These are phyloP conservation scores for Fragaria ananassa DNA, from an alignment of 306 rosid genomes.

Conservation along the genomic window DNA sequence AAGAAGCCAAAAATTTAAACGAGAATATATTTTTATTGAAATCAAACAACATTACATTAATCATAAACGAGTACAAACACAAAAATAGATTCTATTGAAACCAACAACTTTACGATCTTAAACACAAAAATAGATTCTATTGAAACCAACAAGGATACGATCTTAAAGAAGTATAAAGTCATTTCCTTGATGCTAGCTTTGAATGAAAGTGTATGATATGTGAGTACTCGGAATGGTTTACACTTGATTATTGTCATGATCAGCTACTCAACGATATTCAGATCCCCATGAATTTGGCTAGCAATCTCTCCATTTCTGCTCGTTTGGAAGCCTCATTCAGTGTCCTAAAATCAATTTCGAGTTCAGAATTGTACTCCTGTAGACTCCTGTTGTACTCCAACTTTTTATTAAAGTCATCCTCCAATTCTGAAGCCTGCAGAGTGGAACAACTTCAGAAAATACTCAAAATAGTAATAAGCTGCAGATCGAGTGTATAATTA, in stretches of 20 bases:
- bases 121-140: too few relatives aligned
- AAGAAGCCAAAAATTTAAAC: too few relatives aligned
- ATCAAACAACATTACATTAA: too few relatives aligned
- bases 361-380: conserved; percentile 66
- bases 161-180: neutral
- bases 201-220: neutral
- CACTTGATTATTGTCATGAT: neutral
- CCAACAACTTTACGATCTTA: too few relatives aligned
- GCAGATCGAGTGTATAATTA: too few relatives aligned
- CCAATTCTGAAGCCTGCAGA: conserved; percentile 61
- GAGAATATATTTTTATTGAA: too few relatives aligned
- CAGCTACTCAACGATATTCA: neutral
- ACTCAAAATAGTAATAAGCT: too few relatives aligned
- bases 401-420: conserved; percentile 61
- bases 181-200: neutral
- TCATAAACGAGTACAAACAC: too few relatives aligned
- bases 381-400: conserved; percentile 73
- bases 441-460: neutral
- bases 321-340: conserved; percentile 58
- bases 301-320: conserved; percentile 69
- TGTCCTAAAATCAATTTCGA: conserved; percentile 60
- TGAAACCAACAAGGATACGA: too few relatives aligned
- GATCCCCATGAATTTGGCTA: neutral
- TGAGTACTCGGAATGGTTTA: neutral
- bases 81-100: too few relatives aligned